Evolutionary conservation across 345 rosid species (phyloP), one percentile per base, ranked within the genome.

Genomic region (Ailanthus altissimus): DNA sequence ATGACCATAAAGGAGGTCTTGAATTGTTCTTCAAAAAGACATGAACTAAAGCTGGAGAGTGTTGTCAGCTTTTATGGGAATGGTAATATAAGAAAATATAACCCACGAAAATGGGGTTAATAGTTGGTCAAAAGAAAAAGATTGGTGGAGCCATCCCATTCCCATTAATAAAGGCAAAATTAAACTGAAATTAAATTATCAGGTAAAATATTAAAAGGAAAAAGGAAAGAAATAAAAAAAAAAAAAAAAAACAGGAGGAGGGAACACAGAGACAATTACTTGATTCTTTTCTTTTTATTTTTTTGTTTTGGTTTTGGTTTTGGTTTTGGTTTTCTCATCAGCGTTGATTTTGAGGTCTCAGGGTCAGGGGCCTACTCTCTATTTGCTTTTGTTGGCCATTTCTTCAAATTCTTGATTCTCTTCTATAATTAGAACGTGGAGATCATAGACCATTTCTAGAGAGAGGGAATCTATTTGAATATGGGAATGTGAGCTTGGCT

Each of bases 271-370:
- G 80, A 78, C 79, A 82, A 70, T 66, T 60, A 73, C 77, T 73
- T 36, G 82, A 80, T 61, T 40, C 70, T 77, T 76, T 82, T 61
- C 23, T 36, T 2, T 10, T 5, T 36, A 2, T 70, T 28, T 7
- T 63, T 28, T 18, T 20, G n/a, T n/a, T n/a, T n/a, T n/a, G n/a
- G n/a, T n/a, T n/a, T n/a, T n/a, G n/a, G n/a, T n/a, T n/a, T n/a
- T n/a, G n/a, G n/a, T n/a, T 57, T 4, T 42, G 32, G 53, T 76
- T 38, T n/a, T 59, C 21, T 32, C 3, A 32, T 76, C 43, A 81
- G 80, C 80, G 80, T 28, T 81, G 77, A 86, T 84, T 86, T 88
- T 81, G 45, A 88, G 88, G 89, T 69, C n/a, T 50, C 0, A 56
- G 38, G 38, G 38, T 32, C 38, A 32, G 38, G 56, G 83, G 85